Conservation (phyloP, 2,329 filamentous ascomycete genomes). For the Stagonosporopsis vannaccii region DNA sequence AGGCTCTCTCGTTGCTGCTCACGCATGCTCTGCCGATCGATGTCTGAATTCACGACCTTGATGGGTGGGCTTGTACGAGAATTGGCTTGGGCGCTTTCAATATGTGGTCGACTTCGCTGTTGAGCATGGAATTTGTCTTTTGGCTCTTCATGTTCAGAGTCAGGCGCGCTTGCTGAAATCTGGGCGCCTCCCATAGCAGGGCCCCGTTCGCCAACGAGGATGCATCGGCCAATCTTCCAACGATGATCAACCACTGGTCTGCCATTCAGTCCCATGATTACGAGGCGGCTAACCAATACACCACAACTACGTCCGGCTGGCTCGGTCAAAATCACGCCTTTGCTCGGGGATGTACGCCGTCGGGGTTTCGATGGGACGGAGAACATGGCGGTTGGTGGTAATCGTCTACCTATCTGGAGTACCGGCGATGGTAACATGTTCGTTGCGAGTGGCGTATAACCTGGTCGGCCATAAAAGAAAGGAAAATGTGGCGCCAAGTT, state of each 20-base stretch:
- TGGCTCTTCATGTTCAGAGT: no score
- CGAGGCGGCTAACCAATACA: conserved; percentile 23
- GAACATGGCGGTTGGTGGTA: conserved; percentile 31
- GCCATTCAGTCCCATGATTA: conserved; percentile 27
- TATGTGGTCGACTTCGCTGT: not conserved
- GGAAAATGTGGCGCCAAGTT: not conserved
- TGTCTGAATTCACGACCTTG: not conserved
- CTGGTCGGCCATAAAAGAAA: not conserved
- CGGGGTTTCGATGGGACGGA: conserved; percentile 28
- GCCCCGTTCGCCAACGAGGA: not conserved
- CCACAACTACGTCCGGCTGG: not conserved
- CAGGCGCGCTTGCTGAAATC: not conserved
- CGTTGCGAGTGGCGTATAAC: not conserved
- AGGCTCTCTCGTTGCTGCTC: conserved; percentile 3
- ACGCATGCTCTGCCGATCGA: not conserved
- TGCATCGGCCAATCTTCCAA: conserved; percentile 22
- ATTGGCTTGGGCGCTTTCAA: not conserved
- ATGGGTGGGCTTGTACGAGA: not conserved
- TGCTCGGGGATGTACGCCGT: conserved; percentile 6
- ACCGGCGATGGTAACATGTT: not conserved
- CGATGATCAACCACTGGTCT: conserved; percentile 28
- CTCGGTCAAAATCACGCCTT: not conserved
- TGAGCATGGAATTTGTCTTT: no score
- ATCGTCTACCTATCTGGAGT: not conserved
- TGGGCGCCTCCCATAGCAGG: no score